These are phyloP conservation scores for Guadua angustifolia DNA, from an alignment of 176 grass and related monocot genomes.

Conservation along the genomic window DNA sequence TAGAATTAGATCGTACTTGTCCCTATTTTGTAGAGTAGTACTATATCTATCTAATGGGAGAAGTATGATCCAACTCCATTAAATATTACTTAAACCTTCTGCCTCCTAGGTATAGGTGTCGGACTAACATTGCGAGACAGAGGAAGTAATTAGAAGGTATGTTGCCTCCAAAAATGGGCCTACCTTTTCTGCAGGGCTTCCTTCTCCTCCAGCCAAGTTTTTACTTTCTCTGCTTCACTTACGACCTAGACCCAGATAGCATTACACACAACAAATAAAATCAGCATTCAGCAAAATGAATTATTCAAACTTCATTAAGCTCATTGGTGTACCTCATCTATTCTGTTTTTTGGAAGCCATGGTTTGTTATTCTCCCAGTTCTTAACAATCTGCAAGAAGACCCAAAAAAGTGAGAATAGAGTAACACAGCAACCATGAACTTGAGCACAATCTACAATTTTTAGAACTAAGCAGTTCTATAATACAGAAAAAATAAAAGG, in stretches of 20 bases:
- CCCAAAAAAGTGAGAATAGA: slow-evolving; percentile 6
- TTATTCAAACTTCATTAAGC: slow-evolving; percentile 15
- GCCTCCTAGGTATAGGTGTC: too few relatives aligned
- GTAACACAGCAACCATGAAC: slow-evolving; percentile 5
- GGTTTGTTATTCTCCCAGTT: slow-evolving; percentile 92
- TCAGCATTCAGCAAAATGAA: slow-evolving; percentile 35
- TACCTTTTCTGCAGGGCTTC: slow-evolving; percentile 91
- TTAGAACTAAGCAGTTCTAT: neutral
- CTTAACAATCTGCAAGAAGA: slow-evolving; percentile 68
- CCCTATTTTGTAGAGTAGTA: too few relatives aligned
- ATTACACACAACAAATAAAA: slow-evolving; percentile 34
- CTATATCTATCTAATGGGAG: too few relatives aligned
- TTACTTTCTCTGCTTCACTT: slow-evolving; percentile 81
- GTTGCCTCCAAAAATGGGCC: neutral
- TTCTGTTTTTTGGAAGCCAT: slow-evolving; percentile 86
- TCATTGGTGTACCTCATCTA: slow-evolving; percentile 74
- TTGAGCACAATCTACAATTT: neutral
- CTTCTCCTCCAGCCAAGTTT: slow-evolving; percentile 85
- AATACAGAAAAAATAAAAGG: slow-evolving; percentile 12
- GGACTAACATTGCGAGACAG: too few relatives aligned
- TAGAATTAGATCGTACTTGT: too few relatives aligned
- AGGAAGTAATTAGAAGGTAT: neutral
- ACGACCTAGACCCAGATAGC: slow-evolving; percentile 57
- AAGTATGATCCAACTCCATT: too few relatives aligned
- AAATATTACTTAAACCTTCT: too few relatives aligned